Conservation (phyloP, 2,329 filamentous ascomycete genomes). For the Penicillium janthinellum region DNA sequence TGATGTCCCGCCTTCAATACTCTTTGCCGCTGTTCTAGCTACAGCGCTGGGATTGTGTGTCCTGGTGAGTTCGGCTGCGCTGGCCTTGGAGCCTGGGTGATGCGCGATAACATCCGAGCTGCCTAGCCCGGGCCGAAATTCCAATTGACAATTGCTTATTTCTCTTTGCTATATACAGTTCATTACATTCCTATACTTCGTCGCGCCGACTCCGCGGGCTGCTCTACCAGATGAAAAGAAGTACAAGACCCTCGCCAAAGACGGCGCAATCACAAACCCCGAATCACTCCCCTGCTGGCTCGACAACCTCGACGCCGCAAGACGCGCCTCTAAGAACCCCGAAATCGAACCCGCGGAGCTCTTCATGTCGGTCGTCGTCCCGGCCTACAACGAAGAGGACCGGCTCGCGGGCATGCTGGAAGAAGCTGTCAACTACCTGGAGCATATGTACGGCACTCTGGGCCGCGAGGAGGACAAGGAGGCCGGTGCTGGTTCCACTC, state of each 20-base stretch:
- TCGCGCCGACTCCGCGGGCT: constrained; percentile 78
- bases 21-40: constrained; percentile 32
- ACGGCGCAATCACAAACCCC: constrained; percentile 58
- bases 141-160: constrained; percentile 4
- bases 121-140: neutral
- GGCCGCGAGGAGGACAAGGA: constrained; percentile 34
- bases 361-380: constrained; percentile 89
- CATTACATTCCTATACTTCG: constrained; percentile 68
- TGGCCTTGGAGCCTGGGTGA: neutral
- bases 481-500: constrained; percentile 14
- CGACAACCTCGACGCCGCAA: constrained; percentile 69
- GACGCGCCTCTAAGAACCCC: constrained; percentile 47
- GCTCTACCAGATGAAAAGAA: constrained; percentile 78
- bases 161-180: constrained; percentile 46
- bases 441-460: constrained; percentile 68
- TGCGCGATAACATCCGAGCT: neutral
- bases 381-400: constrained; percentile 91
- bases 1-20: constrained; percentile 32
- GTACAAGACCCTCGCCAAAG: constrained; percentile 73
- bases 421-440: constrained; percentile 85
- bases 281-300: constrained; percentile 81
- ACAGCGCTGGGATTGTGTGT: constrained; percentile 36
- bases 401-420: constrained; percentile 82
- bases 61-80: constrained; percentile 33
- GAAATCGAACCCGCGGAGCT: constrained; percentile 73